phyloP scores from a whole-genome alignment of 169 alveolate genomes.

The Babesia bigemina region DNA sequence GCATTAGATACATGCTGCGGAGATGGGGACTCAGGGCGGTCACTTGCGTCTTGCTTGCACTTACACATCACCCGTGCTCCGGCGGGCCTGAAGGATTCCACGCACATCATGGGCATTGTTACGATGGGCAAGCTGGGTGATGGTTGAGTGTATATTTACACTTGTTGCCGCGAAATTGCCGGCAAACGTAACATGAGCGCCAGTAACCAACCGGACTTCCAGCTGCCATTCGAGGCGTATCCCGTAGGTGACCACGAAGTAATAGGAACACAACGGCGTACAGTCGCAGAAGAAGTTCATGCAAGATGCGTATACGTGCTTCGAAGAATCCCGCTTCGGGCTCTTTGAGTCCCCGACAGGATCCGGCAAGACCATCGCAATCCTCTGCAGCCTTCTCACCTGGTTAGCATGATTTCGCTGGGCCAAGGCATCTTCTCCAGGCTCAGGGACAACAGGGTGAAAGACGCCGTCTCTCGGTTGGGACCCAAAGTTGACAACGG shows the following conservation, averaged over 20 bases:
- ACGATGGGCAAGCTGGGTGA: background rate
- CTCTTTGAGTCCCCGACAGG: constrained; percentile 96
- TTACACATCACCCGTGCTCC: background rate
- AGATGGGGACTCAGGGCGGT: no score
- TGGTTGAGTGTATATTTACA: background rate
- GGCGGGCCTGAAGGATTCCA: background rate
- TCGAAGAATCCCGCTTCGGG: constrained; percentile 81
- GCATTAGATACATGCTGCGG: no score
- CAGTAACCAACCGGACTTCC: background rate
- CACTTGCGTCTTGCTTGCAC: background rate
- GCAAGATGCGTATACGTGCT: constrained; percentile 57
- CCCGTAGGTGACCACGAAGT: constrained; percentile 31
- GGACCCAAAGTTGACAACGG: background rate
- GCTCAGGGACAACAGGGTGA: constrained; percentile 50
- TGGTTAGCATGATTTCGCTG: constrained; percentile 53
- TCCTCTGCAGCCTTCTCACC: constrained; percentile 88
- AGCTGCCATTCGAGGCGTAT: constrained; percentile 66
- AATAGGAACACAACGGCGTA: background rate
- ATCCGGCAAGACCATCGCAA: constrained; percentile 93
- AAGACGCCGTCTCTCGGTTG: constrained; percentile 20
- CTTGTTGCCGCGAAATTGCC: background rate
- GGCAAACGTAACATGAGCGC: no score
- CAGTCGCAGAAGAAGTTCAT: constrained; percentile 55
- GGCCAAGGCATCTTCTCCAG: background rate
- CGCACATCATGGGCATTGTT: background rate